Base-by-base conservation (phyloP, 2,329 filamentous ascomycete genomes). In the Hypoxylon rubiginosum region DNA sequence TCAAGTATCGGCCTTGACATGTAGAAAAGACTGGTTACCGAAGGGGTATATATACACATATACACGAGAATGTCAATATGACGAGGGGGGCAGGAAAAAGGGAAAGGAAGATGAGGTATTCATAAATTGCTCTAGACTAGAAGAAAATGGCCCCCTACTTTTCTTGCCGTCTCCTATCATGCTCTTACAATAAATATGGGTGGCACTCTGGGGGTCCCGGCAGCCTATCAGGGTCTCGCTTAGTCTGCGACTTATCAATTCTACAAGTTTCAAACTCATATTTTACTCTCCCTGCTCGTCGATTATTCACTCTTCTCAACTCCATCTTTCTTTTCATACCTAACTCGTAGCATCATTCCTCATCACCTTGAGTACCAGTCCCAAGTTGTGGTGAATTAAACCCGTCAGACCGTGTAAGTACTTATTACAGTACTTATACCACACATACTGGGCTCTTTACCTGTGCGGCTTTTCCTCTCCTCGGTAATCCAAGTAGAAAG, bases 201-300 rank as follows among this genome's bases (percentile, higher is more conserved):
- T 62, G 56, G 49, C 51, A 67, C 41, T 43, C 50, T 55, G 30
- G 52, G 46, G 36, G 8, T 13, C 15, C 26, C 34, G 43, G 61
- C 52, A 58, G 51, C 66, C 62, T 68, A 68, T 68, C 66, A 68
- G 66, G 50, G 53, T 63, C 43, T 63, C 58, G 62, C 62, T 61
- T 66, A 62, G 52, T 63, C 39, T 55, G 28, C 39, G 59, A 62
- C 63, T 68, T 68, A 68, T 68, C 59, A 45, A 63, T 43, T 43
- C 48, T 57, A 32, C 41, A 67, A 51, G 66, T 68, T 68, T 66
- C 66, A 68, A 65, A 68, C 53, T 58, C 43, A 26, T 56, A 52
- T 52, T 56, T 57, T 36, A 36, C 28, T 39, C 30, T 52, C 56
- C 57, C 60, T 43, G 52, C 49, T 45, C 39, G n/a, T 43, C 39